phyloP scores from a whole-genome alignment of 2,329 filamentous ascomycete species.

The Coniochaeta sp. region DNA sequence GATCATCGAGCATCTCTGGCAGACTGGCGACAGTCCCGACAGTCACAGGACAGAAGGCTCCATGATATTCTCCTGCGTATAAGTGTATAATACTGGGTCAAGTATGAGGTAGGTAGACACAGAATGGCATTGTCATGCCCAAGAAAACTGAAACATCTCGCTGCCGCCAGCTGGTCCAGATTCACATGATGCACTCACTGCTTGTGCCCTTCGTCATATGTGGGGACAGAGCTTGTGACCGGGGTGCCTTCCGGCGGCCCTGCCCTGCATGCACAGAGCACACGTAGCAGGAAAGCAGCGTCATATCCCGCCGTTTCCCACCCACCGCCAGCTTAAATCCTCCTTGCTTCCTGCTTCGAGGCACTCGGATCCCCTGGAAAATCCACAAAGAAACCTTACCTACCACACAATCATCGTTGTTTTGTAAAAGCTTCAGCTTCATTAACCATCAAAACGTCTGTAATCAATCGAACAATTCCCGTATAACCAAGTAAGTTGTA shows the following conservation, averaged over 20 bases:
- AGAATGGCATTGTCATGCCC: background rate
- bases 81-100: background rate
- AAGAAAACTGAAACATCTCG: background rate
- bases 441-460: background rate
- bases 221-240: background rate
- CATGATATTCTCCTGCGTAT: background rate
- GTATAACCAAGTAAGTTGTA: background rate
- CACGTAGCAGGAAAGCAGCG: background rate
- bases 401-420: background rate
- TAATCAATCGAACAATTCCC: background rate
- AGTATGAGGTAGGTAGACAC: background rate
- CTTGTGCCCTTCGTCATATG: background rate
- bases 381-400: background rate
- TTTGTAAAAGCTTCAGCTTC: background rate
- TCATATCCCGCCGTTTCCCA: background rate
- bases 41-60: background rate
- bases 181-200: background rate
- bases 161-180: background rate
- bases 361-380: background rate
- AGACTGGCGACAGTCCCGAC: background rate
- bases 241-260: background rate
- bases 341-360: background rate
- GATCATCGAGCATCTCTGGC: background rate
- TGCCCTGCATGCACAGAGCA: background rate
- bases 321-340: background rate